Percentiles rank a stretch among this genome's conserved stretches.
Evolutionary conservation across 164 flowering plant species (phyloP).

Genomic region (Vitis riparia): DNA sequence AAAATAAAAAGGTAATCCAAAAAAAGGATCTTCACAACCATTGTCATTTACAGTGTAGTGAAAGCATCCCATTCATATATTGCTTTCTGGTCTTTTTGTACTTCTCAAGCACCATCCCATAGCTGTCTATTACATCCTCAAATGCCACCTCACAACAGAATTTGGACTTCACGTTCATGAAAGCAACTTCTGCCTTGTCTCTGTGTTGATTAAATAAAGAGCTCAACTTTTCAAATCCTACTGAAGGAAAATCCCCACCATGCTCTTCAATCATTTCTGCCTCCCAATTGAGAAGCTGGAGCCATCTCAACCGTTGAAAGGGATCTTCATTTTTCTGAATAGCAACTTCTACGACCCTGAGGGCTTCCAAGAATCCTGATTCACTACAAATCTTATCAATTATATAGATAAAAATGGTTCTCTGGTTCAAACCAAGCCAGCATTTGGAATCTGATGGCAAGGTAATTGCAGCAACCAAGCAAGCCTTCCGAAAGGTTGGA

Average conservation of each 20-base stretch:
- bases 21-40: no score
- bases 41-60: slow-evolving; percentile 38
- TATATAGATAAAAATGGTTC: slow-evolving; percentile 38
- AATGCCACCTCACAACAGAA: slow-evolving; percentile 48
- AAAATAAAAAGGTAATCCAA: background rate
- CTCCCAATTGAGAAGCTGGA: slow-evolving; percentile 34
- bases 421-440: slow-evolving; percentile 34
- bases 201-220: slow-evolving; percentile 17
- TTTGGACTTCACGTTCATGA: slow-evolving; percentile 36
- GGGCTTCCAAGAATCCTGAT: slow-evolving; percentile 38
- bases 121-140: slow-evolving; percentile 37
- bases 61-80: slow-evolving; percentile 71
- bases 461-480: slow-evolving; percentile 56
- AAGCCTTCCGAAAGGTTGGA: slow-evolving; percentile 58
- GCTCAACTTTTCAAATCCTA: slow-evolving; percentile 16
- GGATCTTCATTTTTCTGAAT: slow-evolving; percentile 44
- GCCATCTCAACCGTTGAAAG: slow-evolving; percentile 54
- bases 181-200: slow-evolving; percentile 38
- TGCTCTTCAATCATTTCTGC: slow-evolving; percentile 13
- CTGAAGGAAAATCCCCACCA: slow-evolving; percentile 19
- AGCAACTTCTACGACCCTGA: slow-evolving; percentile 29
- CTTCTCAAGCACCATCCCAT: slow-evolving; percentile 40
- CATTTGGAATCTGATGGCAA: slow-evolving; percentile 17
- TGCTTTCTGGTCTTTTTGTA: slow-evolving; percentile 60
- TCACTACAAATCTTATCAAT: slow-evolving; percentile 31